Evolutionary conservation across 306 rosid genomes (phyloP), one percentile per base, ranked within the genome.

Genomic region (Cicer bijugum): DNA sequence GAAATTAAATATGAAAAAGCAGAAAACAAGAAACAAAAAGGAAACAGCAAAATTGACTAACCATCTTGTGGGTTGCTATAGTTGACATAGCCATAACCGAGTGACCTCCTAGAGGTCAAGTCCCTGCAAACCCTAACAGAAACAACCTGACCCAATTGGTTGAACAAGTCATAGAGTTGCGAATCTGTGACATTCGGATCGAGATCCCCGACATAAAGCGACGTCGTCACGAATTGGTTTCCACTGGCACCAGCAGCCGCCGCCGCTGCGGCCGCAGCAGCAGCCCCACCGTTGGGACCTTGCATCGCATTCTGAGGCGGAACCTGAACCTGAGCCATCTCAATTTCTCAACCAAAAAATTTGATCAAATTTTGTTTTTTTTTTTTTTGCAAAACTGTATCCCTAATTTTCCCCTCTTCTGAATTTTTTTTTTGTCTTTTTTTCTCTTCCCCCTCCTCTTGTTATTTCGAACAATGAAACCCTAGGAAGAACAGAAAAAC

Each of bases 81-180:
- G 81, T 94, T 94, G 85, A 94, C 99, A 44, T 94, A 94, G 16
- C 97, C 99, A 8, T 94, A 94, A 59, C 99, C 99, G 52, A 94
- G 97, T 43, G 99, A 94, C 83, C 99, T 85, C 23, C 97, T 84
- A 20, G 80, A 84, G 48, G 89, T 75, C 88, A 94, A 82, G 60
- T 94, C 99, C 89, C 97, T 88, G 85, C 99, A 94, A 84, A 94
- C 93, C 95, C 99, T 86, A 82, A 94, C 99, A 50, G 97, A 91
- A 61, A 87, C 91, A 11, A 94, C 97, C 88, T 91, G 97, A 33
- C 97, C 97, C 82, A 92, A 79, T 82, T 91, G 97, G 78, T 78
- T 89, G 72, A 94, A 94, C 76, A 94, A 56, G 77, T 94, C 99
- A 48, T 91, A 94, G 0, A 94, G 97, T 89, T 94, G 99, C 12